Base-by-base conservation (phyloP, 768 basidiomycete species). In the Leccinum uliginosum region DNA sequence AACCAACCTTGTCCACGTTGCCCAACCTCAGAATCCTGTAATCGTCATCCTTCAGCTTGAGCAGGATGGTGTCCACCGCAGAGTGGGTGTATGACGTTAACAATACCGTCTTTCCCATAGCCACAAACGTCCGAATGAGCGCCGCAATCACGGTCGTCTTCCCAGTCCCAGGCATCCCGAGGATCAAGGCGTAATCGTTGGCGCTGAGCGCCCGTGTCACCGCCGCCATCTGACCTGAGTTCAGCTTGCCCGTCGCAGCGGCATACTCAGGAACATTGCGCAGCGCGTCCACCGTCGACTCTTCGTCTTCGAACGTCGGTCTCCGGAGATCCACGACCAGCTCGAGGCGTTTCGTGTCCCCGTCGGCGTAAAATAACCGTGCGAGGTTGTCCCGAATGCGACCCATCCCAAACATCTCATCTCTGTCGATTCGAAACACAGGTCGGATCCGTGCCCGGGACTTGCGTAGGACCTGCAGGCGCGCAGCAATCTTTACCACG, bases 131-230 rank as follows among this genome's bases (percentile, higher is more conserved):
- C 64, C 83, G 80, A 67, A 98, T 94, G 49, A 97, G 81, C 30
- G 91, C 86, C 1, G 91, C 92, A 59, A 97, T 89, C 4, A 97
- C 89, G 1, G 93, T 96, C 44, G 96, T 97, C 74, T 99, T 99
- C 8, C 97, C 96, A 4, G 96, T 98, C 1, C 97, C 97, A 8
- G 97, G 97, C 97, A 98, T 98, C 15, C 97, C 97, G 7, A 98
- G 78, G 26, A 99, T 83, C 55, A 98, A 74, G 1, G 95, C 88
- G 67, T 98, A 99, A 70, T 99, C 94, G 56, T 82, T 76, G 2
- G 97, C 93, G 6, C 78, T 74, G 24, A 98, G 68, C 3, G 88
- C 91, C 63, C 85, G 89, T 21, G 73, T 71, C 69, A 96, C 80
- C 2, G 95, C 96, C 7, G 69, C 62, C 64, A 74, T 60, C 73